Conservation (phyloP, 208 protist genomes). For the Entamoeba moshkovskii region DNA sequence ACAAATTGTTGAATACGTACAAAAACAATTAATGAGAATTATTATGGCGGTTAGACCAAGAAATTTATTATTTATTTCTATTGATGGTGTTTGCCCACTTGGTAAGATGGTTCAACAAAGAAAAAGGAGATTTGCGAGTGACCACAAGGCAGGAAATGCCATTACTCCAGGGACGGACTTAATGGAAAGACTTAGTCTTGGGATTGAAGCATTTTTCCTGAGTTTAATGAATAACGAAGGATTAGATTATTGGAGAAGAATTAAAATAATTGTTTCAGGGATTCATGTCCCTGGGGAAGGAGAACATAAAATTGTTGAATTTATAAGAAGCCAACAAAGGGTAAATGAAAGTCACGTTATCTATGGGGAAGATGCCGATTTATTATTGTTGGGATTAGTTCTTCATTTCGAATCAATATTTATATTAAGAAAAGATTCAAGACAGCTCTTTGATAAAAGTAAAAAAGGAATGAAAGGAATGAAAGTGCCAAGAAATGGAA, state of each 20-base stretch:
- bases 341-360: not conserved
- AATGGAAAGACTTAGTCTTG: not conserved
- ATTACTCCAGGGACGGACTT: not conserved
- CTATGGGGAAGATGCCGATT: slow-evolving; percentile 92
- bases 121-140: slow-evolving; percentile 22
- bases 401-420: slow-evolving; percentile 91
- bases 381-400: slow-evolving; percentile 89
- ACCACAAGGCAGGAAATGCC: not conserved
- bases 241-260: not conserved
- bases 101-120: slow-evolving; percentile 44
- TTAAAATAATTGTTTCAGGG: not conserved
- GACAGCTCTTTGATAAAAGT: not conserved
- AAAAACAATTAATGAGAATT: slow-evolving; percentile 79
- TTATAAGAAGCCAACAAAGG: slow-evolving; percentile 49
- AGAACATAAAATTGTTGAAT: slow-evolving; percentile 74
- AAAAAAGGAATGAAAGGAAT: not conserved
- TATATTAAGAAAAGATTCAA: slow-evolving; percentile 71
- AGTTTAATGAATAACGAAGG: not conserved
- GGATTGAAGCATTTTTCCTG: not conserved
- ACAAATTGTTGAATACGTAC: slow-evolving; percentile 78
- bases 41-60: slow-evolving; percentile 75
- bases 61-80: slow-evolving; percentile 68
- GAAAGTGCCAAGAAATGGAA: not conserved
- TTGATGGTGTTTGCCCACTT: slow-evolving; percentile 32
- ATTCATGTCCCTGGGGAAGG: slow-evolving; percentile 78